phyloP scores from a whole-genome alignment of 2,329 filamentous ascomycete species.

The Colletotrichum tanaceti region DNA sequence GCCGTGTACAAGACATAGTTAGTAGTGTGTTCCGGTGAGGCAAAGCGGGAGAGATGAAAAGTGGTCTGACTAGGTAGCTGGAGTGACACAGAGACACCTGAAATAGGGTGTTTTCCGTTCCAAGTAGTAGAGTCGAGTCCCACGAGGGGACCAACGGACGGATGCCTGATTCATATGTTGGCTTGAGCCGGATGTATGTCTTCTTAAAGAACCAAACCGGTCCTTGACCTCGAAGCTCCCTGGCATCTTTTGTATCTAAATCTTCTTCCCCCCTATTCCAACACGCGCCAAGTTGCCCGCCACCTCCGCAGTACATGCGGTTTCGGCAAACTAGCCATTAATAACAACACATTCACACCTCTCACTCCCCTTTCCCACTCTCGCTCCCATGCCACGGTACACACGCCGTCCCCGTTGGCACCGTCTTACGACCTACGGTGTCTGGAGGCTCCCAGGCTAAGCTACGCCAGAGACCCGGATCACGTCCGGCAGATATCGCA shows the following conservation, averaged over 20 bases:
- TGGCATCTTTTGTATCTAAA: too few species aligned
- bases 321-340: too few species aligned
- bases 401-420: background rate
- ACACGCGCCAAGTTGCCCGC: background rate
- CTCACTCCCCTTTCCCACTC: background rate
- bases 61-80: too few species aligned
- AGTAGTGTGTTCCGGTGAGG: too few species aligned
- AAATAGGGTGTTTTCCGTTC: too few species aligned
- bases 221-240: background rate
- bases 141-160: too few species aligned
- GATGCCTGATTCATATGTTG: background rate
- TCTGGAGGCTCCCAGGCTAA: background rate
- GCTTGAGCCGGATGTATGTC: too few species aligned
- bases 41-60: too few species aligned
- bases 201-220: background rate
- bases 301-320: background rate
- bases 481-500: constrained; percentile 2
- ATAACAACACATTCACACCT: background rate
- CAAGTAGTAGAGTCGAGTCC: too few species aligned
- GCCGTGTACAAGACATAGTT: too few species aligned
- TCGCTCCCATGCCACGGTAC: background rate
- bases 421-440: background rate
- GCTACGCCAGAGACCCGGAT: background rate
- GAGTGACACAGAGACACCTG: too few species aligned
- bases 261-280: background rate